Percentiles rank a stretch among this genome's conserved stretches.
Conservation (phyloP, 2,329 filamentous ascomycete species). For the Grosmannia huntii region DNA sequence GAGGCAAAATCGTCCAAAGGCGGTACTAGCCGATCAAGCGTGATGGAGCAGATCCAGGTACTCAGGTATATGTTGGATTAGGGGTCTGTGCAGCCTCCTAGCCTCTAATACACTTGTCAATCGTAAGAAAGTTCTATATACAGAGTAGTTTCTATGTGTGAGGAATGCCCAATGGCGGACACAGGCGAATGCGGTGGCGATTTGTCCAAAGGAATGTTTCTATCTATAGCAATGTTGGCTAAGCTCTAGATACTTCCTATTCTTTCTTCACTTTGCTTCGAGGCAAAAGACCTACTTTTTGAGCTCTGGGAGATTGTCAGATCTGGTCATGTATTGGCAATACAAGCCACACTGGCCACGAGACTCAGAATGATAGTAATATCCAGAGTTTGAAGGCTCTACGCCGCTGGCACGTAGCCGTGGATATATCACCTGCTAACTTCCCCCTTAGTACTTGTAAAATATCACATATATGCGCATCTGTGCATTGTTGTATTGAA, state of each 20-base stretch:
- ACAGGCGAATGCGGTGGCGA: background rate
- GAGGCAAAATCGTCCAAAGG: conserved; percentile 65
- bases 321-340: too few species aligned
- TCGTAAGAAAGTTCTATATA: background rate
- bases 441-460: too few species aligned
- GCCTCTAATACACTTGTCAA: background rate
- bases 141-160: background rate
- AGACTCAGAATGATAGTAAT: too few species aligned
- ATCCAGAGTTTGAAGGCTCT: too few species aligned
- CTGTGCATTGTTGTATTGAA: too few species aligned
- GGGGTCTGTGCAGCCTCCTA: background rate
- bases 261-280: too few species aligned
- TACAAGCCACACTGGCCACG: too few species aligned
- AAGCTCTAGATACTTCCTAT: background rate
- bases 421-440: too few species aligned
- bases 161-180: background rate
- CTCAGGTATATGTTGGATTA: conserved; percentile 6
- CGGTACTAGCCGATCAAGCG: conserved; percentile 53
- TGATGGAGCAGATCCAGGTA: conserved; percentile 9
- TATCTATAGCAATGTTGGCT: background rate
- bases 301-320: too few species aligned
- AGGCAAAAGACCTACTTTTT: too few species aligned
- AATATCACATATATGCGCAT: too few species aligned
- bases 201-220: background rate
- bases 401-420: too few species aligned